Evolutionary conservation across 2,329 filamentous ascomycete species (phyloP).

Genomic region (Fusarium incarnatum): DNA sequence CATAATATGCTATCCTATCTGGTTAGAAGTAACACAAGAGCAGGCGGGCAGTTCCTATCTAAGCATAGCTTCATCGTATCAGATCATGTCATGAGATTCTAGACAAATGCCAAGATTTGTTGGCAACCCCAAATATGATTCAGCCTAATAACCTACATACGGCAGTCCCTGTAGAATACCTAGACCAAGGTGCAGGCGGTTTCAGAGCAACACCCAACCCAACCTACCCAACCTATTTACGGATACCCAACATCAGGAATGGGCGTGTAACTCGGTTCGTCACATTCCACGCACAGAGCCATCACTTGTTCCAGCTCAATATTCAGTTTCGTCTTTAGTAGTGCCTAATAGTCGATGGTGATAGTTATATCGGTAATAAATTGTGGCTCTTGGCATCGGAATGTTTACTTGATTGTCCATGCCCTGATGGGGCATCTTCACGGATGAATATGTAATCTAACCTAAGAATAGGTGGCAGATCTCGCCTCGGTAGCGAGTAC

Average conservation of each 20-base stretch:
- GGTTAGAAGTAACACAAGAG: not conserved
- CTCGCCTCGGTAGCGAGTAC: conserved; percentile 21
- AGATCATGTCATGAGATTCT: not conserved
- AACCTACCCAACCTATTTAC: too few species aligned
- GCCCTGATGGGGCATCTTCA: not conserved
- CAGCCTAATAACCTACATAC: not conserved
- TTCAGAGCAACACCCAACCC: not conserved
- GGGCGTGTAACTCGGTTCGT: not conserved
- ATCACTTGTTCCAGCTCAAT: not conserved
- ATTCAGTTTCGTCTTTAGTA: not conserved
- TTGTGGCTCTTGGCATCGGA: conserved; percentile 21
- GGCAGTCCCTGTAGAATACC: not conserved
- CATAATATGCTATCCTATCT: not conserved
- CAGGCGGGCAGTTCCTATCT: not conserved
- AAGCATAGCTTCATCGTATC: conserved; percentile 6
- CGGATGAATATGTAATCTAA: not conserved
- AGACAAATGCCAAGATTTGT: conserved; percentile 1
- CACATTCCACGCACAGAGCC: conserved; percentile 21
- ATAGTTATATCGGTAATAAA: conserved; percentile 12
- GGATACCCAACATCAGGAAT: not conserved
- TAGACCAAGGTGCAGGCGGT: not conserved
- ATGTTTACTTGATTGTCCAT: conserved; percentile 8
- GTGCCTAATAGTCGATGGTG: not conserved
- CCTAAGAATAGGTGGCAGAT: conserved; percentile 36
- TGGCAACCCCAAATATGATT: not conserved